Evolutionary conservation across 179 eudicot species (phyloP).

Genomic region (Silene coronaria): DNA sequence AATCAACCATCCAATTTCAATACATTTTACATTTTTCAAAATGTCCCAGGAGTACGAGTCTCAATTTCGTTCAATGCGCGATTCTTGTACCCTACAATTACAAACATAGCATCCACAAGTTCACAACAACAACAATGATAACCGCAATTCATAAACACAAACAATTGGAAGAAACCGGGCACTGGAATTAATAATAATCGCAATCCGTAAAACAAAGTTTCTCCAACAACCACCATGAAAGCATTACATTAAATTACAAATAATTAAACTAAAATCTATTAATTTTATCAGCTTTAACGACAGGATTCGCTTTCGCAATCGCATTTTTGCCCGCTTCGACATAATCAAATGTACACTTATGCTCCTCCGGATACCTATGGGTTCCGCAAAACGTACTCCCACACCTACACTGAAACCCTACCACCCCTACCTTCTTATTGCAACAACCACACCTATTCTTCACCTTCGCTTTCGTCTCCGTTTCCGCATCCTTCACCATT

Average conservation of each 20-base stretch:
- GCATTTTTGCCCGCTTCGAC: constrained; percentile 38
- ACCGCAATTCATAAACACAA: not conserved
- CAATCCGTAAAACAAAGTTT: not conserved
- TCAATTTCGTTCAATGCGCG: too few species aligned
- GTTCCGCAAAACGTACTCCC: constrained; percentile 58
- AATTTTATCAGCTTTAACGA: constrained; percentile 56
- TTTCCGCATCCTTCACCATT: not conserved
- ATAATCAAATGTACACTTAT: constrained; percentile 46
- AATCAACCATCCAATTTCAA: too few species aligned
- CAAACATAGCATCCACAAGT: too few species aligned
- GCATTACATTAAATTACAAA: too few species aligned
- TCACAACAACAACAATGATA: too few species aligned
- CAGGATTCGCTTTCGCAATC: constrained; percentile 51
- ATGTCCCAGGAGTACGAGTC: too few species aligned
- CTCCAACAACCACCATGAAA: not conserved
- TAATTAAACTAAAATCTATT: constrained; percentile 30
- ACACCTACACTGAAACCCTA: constrained; percentile 63
- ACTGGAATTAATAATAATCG: not conserved
- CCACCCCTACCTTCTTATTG: constrained; percentile 55
- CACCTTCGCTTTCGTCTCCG: constrained; percentile 4
- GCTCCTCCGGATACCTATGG: constrained; percentile 66
- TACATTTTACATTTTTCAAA: too few species aligned
- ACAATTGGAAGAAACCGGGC: not conserved
- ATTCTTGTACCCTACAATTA: too few species aligned
- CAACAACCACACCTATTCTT: constrained; percentile 45